Evolutionary conservation across 371 early-diverging fungal species (phyloP).

Genomic region (Mortierella sp.): DNA sequence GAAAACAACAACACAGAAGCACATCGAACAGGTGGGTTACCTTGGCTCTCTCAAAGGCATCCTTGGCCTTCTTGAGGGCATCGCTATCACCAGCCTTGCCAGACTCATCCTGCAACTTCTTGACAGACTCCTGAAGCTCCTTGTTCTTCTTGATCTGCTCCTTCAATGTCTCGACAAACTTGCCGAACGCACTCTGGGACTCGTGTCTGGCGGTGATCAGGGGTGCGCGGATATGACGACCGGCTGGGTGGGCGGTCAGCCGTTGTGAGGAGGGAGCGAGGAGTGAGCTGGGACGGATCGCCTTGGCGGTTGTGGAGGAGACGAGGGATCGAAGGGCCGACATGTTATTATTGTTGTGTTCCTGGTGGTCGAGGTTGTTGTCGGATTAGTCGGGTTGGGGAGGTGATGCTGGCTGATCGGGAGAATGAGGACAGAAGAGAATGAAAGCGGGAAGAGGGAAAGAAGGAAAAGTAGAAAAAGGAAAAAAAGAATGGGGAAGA

Average conservation of each 20-base stretch:
- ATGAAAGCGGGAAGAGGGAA: not conserved
- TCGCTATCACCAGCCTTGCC: constrained; percentile 89
- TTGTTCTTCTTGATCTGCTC: constrained; percentile 94
- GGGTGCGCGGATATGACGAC: constrained; percentile 39
- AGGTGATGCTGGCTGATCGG: constrained; percentile 5
- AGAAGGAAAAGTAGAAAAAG: constrained; percentile 1
- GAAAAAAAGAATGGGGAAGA: not conserved
- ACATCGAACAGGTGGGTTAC: constrained; percentile 41
- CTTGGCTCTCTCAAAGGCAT: constrained; percentile 81
- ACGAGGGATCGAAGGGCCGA: constrained; percentile 57
- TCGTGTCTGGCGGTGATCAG: constrained; percentile 49
- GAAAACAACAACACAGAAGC: not conserved
- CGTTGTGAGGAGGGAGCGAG: constrained; percentile 44
- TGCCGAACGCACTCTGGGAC: constrained; percentile 58
- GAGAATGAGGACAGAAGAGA: constrained; percentile 12
- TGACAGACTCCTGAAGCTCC: constrained; percentile 90
- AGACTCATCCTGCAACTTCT: constrained; percentile 89
- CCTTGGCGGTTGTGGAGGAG: constrained; percentile 38
- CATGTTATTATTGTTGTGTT: constrained; percentile 15
- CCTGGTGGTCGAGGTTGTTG: not conserved
- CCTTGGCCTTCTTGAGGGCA: constrained; percentile 89
- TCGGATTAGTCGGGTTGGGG: not conserved
- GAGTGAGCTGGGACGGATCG: constrained; percentile 43
- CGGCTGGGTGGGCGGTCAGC: constrained; percentile 36
- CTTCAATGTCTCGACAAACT: constrained; percentile 88